phyloP scores from a whole-genome alignment of 345 rosid genomes.

The Carallia brachiata region DNA sequence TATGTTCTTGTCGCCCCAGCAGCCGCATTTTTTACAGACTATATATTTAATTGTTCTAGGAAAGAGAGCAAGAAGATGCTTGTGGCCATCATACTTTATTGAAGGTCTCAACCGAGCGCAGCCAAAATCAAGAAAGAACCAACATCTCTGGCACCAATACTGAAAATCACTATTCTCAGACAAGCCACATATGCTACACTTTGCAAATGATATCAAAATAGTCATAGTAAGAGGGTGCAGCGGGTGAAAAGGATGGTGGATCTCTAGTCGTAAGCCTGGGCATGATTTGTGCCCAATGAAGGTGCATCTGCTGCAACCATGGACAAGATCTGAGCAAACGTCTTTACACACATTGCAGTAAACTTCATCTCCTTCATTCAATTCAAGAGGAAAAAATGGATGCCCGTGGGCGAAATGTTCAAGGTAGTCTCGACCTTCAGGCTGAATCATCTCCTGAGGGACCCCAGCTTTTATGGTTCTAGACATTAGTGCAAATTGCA shows the following conservation, averaged over 20 bases:
- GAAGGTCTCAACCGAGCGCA: no score
- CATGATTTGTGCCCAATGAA: conserved; percentile 6
- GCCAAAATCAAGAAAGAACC: no score
- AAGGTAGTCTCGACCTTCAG: background rate
- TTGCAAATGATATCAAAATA: no score
- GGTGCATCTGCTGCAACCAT: background rate
- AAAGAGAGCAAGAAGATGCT: no score
- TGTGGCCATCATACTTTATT: no score
- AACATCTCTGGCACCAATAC: no score
- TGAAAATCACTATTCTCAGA: no score
- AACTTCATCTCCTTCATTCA: background rate
- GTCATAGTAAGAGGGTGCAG: background rate
- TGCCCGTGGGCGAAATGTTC: conserved; percentile 3
- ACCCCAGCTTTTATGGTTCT: background rate
- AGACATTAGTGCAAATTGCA: conserved; percentile 16
- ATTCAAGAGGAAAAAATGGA: conserved; percentile 3
- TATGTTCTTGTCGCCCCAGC: no score
- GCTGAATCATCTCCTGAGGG: background rate
- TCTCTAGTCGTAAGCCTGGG: background rate
- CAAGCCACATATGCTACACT: no score
- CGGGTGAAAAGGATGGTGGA: conserved; percentile 2
- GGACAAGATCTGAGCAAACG: background rate
- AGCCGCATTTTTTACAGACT: no score
- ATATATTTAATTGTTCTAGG: no score
- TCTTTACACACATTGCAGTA: conserved; percentile 1